Percentiles rank a stretch among this genome's conserved stretches.
Conservation (phyloP, 805 yeast genomes). For the Sugiyamaella qingdaonensis region DNA sequence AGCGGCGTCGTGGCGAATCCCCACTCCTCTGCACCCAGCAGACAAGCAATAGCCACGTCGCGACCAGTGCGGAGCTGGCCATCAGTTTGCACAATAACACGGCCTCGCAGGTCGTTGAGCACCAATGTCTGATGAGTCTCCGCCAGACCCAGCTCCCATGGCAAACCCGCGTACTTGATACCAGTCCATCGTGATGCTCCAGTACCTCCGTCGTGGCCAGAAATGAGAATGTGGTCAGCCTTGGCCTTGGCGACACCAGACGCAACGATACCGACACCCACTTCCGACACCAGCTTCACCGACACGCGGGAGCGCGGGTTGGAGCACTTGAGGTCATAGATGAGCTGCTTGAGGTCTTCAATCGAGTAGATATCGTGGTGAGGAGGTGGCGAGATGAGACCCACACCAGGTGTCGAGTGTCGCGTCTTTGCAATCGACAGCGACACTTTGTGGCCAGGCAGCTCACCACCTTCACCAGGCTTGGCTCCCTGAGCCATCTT, state of each 20-base stretch:
- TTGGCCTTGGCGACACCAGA: constrained; percentile 99
- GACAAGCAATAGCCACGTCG: constrained; percentile 92
- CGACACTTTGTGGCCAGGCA: constrained; percentile 91
- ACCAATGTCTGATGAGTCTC: constrained; percentile 98
- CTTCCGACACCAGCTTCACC: constrained; percentile 94
- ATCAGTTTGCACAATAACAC: constrained; percentile 95
- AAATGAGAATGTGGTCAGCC: constrained; percentile 91
- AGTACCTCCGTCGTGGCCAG: constrained; percentile 99
- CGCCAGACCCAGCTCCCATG: constrained; percentile 98
- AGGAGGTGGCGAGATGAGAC: constrained; percentile 96
- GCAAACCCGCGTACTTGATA: constrained; percentile 94
- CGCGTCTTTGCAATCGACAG: constrained; percentile 87
- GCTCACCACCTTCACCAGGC: constrained; percentile 99
- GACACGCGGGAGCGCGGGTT: constrained; percentile 97
- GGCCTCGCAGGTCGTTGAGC: constrained; percentile 90
- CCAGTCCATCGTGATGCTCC: constrained; percentile 99
- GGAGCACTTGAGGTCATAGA: constrained; percentile 93
- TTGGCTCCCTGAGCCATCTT: constrained; percentile 99
- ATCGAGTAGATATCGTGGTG: constrained; percentile 98
- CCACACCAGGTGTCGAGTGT: constrained; percentile 95
- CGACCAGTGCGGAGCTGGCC: constrained; percentile 97
- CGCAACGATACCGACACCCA: constrained; percentile 98
- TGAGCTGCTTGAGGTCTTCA: constrained; percentile 94
- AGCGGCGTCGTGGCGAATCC: constrained; percentile 97
- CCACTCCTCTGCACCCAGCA: constrained; percentile 97